Percentiles rank a stretch among this genome's conserved stretches.
Conservation (phyloP, 1,139 yeast genomes). For the Candida freyschussii region DNA sequence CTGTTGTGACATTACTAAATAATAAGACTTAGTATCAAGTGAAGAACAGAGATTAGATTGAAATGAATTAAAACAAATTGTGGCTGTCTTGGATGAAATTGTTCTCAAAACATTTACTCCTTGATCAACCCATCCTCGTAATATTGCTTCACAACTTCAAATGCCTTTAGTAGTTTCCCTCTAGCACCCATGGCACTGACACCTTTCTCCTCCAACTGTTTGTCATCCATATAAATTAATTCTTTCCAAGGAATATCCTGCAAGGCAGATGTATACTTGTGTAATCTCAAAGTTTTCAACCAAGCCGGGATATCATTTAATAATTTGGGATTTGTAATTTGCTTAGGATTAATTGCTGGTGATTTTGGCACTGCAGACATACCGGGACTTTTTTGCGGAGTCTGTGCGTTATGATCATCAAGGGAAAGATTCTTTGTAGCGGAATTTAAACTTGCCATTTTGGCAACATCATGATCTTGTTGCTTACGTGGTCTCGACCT, state of each 20-base stretch:
- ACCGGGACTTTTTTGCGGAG: slow-evolving; percentile 9
- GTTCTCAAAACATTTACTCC: slow-evolving; percentile 5
- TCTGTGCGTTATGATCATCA: slow-evolving; percentile 8
- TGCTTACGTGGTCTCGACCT: too few relatives aligned
- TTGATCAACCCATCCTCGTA: slow-evolving; percentile 32
- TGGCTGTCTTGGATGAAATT: too few relatives aligned
- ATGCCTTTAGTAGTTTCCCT: slow-evolving; percentile 85
- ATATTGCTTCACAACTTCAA: slow-evolving; percentile 65
- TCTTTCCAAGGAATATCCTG: slow-evolving; percentile 76
- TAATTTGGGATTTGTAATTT: slow-evolving; percentile 58
- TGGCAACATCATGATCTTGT: slow-evolving; percentile 12
- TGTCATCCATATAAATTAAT: slow-evolving; percentile 66
- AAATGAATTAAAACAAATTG: too few relatives aligned
- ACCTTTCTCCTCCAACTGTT: slow-evolving; percentile 68
- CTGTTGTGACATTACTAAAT: too few relatives aligned
- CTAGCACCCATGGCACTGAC: slow-evolving; percentile 94
- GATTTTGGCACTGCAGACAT: slow-evolving; percentile 28
- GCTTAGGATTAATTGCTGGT: slow-evolving; percentile 54
- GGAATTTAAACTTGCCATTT: slow-evolving; percentile 19
- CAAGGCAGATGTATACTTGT: slow-evolving; percentile 86
- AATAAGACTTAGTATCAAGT: too few relatives aligned
- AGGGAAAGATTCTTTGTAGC: slow-evolving; percentile 18
- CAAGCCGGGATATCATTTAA: slow-evolving; percentile 84
- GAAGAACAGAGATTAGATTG: too few relatives aligned
- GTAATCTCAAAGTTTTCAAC: slow-evolving; percentile 84